phyloP scores from a whole-genome alignment of 345 rosid species.

The Geranium brycei region DNA sequence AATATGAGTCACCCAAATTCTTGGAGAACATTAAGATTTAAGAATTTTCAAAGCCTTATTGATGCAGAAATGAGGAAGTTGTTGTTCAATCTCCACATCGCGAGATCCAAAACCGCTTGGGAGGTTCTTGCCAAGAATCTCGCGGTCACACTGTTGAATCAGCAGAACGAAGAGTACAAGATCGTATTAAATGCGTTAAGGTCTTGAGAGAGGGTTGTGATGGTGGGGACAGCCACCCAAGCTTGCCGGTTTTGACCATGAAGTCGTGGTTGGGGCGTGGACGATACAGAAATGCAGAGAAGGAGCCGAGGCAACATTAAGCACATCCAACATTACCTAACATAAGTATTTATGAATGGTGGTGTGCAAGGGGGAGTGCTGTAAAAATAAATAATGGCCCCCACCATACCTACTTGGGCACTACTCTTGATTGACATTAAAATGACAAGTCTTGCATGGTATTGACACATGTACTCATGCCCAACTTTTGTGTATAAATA shows the following conservation, averaged over 20 bases:
- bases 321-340: too few species aligned
- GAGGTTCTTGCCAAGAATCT: conserved; percentile 52
- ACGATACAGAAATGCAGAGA: conserved; percentile 67
- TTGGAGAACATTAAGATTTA: too few species aligned
- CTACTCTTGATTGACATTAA: too few species aligned
- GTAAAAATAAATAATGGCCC: too few species aligned
- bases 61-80: conserved; percentile 28
- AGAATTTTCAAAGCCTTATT: too few species aligned
- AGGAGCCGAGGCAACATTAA: conserved; percentile 80
- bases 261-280: conserved; percentile 91
- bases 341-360: too few species aligned
- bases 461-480: too few species aligned
- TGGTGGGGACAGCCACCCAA: conserved; percentile 60
- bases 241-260: conserved; percentile 92
- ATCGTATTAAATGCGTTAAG: conserved; percentile 82
- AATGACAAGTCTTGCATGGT: too few species aligned
- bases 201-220: conserved; percentile 56
- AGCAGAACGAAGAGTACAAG: conserved; percentile 77
- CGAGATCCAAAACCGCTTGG: conserved; percentile 86
- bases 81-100: conserved; percentile 60
- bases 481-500: too few species aligned
- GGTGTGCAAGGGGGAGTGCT: too few species aligned
- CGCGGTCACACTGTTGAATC: conserved; percentile 61
- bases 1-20: too few species aligned
- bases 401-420: too few species aligned